phyloP scores from a whole-genome alignment of 306 rosid species.

The Chamaecrista fasciculata region DNA sequence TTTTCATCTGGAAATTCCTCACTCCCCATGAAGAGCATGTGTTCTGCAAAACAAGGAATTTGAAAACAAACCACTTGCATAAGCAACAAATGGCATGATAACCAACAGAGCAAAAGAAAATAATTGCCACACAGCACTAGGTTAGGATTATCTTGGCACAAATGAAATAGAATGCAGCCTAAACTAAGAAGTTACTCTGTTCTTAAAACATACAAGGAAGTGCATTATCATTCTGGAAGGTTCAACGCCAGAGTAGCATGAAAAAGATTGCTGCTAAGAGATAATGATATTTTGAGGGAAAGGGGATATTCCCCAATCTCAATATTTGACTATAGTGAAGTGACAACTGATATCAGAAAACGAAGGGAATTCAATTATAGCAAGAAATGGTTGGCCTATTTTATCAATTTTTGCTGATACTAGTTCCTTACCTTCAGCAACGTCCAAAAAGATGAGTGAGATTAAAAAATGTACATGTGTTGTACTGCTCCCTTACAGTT shows the following conservation, averaged over 20 bases:
- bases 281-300: neutral
- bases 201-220: neutral
- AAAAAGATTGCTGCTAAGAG: neutral
- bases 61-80: neutral
- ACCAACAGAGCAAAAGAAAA: neutral
- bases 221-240: neutral
- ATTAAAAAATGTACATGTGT: neutral
- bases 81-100: neutral
- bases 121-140: neutral
- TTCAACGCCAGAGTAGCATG: neutral
- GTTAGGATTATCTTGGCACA: neutral
- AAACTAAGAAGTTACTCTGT: neutral
- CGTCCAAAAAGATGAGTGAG: neutral
- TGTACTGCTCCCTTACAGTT: neutral
- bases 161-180: neutral
- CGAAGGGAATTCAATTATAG: neutral
- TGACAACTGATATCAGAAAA: neutral
- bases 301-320: neutral
- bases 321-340: neutral
- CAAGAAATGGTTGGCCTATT: neutral
- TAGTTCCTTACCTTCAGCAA: neutral
- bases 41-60: slow-evolving; percentile 59
- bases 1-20: slow-evolving; percentile 89
- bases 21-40: slow-evolving; percentile 99
- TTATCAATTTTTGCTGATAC: neutral